Percentiles rank a stretch among this genome's conserved stretches.
Conservation (phyloP, 2,329 filamentous ascomycete genomes). For the Alternaria brassicae region DNA sequence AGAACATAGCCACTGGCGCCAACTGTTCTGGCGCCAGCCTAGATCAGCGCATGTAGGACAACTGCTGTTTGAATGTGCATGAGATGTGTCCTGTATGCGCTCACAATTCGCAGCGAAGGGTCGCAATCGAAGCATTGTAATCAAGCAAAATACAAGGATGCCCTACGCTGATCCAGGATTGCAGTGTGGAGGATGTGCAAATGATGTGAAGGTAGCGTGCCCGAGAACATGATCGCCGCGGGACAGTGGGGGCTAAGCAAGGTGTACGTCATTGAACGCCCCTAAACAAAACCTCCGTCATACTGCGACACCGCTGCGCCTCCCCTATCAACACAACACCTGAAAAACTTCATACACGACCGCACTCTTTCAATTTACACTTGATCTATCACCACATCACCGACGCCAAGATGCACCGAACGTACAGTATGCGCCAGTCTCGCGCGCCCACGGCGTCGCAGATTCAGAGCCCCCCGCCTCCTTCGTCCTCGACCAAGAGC, state of each 20-base stretch:
- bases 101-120: neutral
- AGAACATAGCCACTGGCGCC: conserved; percentile 20
- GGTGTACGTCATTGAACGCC: conserved; percentile 29
- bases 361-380: neutral
- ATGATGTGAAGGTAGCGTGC: conserved; percentile 14
- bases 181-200: conserved; percentile 16
- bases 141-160: neutral
- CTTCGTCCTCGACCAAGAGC: conserved; percentile 87
- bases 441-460: conserved; percentile 94
- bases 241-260: conserved; percentile 6
- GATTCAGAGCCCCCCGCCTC: conserved; percentile 90
- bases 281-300: conserved; percentile 35
- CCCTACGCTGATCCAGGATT: neutral
- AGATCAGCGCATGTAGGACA: conserved; percentile 4
- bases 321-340: conserved; percentile 20
- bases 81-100: neutral
- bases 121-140: neutral
- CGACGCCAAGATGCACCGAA: conserved; percentile 80
- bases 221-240: conserved; percentile 20
- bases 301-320: conserved; percentile 16
- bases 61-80: neutral
- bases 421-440: conserved; percentile 85
- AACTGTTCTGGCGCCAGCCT: conserved; percentile 8
- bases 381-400: neutral
- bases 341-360: neutral